A percentile compares a stretch with the other conserved stretches of the same genome.
Evolutionary conservation across 2,329 filamentous ascomycete species (phyloP).

Genomic region (Cladosporium sp.): DNA sequence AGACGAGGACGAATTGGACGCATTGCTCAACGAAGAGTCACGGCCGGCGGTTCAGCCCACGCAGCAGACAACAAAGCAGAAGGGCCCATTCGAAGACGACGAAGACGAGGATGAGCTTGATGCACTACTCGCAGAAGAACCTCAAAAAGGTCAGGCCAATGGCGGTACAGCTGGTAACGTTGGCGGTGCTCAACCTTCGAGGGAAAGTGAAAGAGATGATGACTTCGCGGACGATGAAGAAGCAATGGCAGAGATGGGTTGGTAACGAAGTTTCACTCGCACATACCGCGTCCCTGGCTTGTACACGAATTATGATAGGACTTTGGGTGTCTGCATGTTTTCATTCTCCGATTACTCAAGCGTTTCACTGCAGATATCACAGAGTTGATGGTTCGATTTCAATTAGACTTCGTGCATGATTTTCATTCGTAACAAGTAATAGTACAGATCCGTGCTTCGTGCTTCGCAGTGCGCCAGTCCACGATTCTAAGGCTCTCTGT

Average conservation of each 20-base stretch:
- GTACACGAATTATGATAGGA: slow-evolving; percentile 1
- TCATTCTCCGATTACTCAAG: not conserved
- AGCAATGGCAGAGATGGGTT: slow-evolving; percentile 57
- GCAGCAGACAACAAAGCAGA: slow-evolving; percentile 1
- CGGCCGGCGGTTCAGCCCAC: not conserved
- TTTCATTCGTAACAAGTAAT: slow-evolving; percentile 11
- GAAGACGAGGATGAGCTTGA: slow-evolving; percentile 18
- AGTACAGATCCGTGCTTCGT: not conserved
- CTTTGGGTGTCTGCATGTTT: not conserved
- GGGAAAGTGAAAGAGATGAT: slow-evolving; percentile 30
- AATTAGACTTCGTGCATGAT: not conserved
- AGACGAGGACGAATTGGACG: slow-evolving; percentile 57
- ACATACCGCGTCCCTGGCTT: not conserved
- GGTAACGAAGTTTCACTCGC: not conserved
- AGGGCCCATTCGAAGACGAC: slow-evolving; percentile 18
- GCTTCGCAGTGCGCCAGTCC: not conserved
- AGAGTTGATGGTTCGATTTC: not conserved
- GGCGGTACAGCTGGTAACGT: not conserved
- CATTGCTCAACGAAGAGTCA: slow-evolving; percentile 53
- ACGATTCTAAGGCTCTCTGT: slow-evolving; percentile 3
- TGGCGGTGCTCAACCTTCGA: not conserved
- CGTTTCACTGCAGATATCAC: not conserved
- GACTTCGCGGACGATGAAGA: slow-evolving; percentile 66
- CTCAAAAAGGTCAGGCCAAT: not conserved
- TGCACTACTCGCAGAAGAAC: slow-evolving; percentile 15